Base-by-base conservation (phyloP, 139 green algal species). In the Chloropicon primus region DNA sequence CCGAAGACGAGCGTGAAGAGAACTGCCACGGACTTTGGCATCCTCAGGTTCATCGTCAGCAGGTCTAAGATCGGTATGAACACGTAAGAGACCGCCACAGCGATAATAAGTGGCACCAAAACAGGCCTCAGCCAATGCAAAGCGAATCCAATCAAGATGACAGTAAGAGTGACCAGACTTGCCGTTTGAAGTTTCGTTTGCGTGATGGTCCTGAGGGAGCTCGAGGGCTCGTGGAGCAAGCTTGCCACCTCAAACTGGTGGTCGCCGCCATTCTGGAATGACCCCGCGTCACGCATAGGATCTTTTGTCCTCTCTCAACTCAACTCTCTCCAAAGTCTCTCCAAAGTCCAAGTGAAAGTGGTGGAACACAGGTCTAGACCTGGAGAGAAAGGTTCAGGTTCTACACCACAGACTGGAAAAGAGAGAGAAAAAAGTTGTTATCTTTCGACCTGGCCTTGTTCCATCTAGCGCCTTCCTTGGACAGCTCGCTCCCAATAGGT, bases 81-180 rank as follows among this genome's bases (percentile, higher is more conserved):
- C 72, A 29, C 77, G 71, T 78, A 77, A 22, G 21, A 78, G 24
- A 80, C 27, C 24, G 74, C 23, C 17, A 81, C 74, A 10, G 77
- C 77, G 22, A 80, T 25, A 22, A 80, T 21, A 25, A 80, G 77
- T 22, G 77, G 77, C 72, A 80, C 77, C 3, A 80, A 3, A 2
- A 80, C 77, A 2, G 77, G 77, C 2, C 24, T 22, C 71, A 80
- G 71, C 77, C 77, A 80, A 21, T 80, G 77, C 2, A 80, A 21
- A 2, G 77, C 77, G 23, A 26, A 25, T 23, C 28, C 77, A 5
- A 76, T 53, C 24, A 80, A 25, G 23, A 80, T 74, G 2, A 53
- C 21, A 22, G 76, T 26, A 5, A 80, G 22, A 5, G 71, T 72
- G 5, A 80, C 62, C 3, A 78, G 24, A 26, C 75, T 54, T 22